Percentiles rank a stretch among this genome's conserved stretches.
These are phyloP conservation scores for Daldinia bambusicola DNA, from an alignment of 495 filamentous ascomycete species.

Conservation along the genomic window DNA sequence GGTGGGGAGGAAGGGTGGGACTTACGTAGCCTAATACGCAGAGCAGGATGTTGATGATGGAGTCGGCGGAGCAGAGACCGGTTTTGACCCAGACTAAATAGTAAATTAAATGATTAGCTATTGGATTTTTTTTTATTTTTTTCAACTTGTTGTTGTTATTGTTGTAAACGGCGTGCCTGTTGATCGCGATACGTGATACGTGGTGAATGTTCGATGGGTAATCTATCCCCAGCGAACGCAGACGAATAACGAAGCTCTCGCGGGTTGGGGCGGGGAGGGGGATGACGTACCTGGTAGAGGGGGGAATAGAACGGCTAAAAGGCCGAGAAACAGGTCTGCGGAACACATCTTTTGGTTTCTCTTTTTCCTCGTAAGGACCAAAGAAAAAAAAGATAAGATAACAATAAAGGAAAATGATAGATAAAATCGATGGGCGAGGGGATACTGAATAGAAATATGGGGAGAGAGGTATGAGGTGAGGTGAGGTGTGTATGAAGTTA, in stretches of 20 bases:
- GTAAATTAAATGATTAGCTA: neutral
- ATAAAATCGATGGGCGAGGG: neutral
- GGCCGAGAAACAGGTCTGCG: constrained; percentile 86
- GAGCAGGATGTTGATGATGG: constrained; percentile 93
- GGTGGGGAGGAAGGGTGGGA: constrained; percentile 1
- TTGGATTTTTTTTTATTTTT: neutral
- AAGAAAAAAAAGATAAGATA: neutral
- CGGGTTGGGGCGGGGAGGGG: neutral
- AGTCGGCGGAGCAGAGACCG: constrained; percentile 93
- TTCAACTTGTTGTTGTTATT: neutral
- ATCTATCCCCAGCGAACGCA: constrained; percentile 18
- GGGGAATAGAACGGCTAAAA: constrained; percentile 92
- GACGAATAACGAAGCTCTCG: constrained; percentile 31
- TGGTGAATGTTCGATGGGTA: constrained; percentile 17
- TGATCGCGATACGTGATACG: constrained; percentile 13
- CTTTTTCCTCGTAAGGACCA: neutral
- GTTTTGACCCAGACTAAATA: constrained; percentile 90
- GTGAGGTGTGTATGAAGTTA: neutral
- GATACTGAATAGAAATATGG: constrained; percentile 3
- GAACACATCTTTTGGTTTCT: constrained; percentile 56
- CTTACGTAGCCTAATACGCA: constrained; percentile 81
- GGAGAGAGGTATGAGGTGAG: neutral
- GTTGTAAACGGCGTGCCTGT: neutral
- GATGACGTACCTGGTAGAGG: constrained; percentile 81
- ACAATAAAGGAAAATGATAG: constrained; percentile 5